A percentile compares a stretch with the other conserved stretches of the same genome.
phyloP scores from a whole-genome alignment of 2,329 filamentous ascomycete genomes.

The Drechslera avenae region DNA sequence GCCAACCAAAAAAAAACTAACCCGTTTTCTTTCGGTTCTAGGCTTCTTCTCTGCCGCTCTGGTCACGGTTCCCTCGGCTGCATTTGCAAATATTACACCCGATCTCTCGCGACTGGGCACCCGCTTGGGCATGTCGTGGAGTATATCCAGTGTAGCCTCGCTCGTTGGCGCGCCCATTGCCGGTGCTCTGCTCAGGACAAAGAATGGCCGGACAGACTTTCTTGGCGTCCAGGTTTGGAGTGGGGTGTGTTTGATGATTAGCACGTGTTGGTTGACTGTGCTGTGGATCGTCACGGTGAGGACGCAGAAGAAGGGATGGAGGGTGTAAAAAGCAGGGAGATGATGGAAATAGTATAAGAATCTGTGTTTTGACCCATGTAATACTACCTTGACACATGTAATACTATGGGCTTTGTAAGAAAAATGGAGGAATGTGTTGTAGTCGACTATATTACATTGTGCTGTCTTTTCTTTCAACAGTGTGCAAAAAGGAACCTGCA shows the following conservation, averaged over 20 bases:
- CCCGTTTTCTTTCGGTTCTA: constrained; percentile 10
- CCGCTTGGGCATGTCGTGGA: constrained; percentile 47
- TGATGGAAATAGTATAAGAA: too few relatives aligned
- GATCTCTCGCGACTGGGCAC: constrained; percentile 45
- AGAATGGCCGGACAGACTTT: constrained; percentile 32
- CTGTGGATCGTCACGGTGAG: constrained; percentile 34
- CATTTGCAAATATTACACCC: constrained; percentile 46
- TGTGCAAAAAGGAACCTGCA: too few relatives aligned
- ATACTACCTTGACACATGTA: too few relatives aligned
- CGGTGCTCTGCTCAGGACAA: constrained; percentile 36
- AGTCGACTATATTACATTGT: too few relatives aligned
- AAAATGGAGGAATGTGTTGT: too few relatives aligned
- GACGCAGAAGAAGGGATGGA: constrained; percentile 38
- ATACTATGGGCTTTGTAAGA: too few relatives aligned
- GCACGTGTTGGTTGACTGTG: constrained; percentile 30
- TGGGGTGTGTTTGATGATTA: constrained; percentile 42
- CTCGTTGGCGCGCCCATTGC: constrained; percentile 47
- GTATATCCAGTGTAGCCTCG: constrained; percentile 42
- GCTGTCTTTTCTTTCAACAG: too few relatives aligned
- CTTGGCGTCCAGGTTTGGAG: constrained; percentile 45
- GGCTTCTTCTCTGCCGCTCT: constrained; percentile 47
- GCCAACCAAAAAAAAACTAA: not conserved
- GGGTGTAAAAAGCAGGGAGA: constrained; percentile 22
- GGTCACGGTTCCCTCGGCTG: constrained; percentile 45
- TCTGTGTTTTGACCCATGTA: too few relatives aligned